A percentile compares a stretch with the other conserved stretches of the same genome.
Evolutionary conservation across 257 asterid genomes (phyloP).

Genomic region (Scutellaria galericulata): DNA sequence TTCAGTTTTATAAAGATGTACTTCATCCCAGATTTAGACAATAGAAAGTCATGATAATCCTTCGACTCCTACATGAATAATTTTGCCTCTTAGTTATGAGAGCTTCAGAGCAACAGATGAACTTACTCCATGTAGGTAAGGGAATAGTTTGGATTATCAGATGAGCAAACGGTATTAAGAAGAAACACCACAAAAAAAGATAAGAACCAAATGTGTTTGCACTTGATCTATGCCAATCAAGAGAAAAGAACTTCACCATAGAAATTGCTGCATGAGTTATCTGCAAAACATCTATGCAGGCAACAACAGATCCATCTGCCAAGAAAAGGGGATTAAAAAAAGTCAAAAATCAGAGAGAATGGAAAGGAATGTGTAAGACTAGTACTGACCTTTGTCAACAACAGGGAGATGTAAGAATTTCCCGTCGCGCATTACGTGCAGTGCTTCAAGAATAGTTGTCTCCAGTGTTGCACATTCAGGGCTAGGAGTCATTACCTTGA

Average conservation of each 20-base stretch:
- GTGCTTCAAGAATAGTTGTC: conserved; percentile 86
- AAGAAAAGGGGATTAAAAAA: conserved; percentile 16
- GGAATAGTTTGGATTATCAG: background rate
- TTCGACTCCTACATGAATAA: background rate
- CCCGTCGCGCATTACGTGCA: conserved; percentile 94
- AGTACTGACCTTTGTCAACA: conserved; percentile 74
- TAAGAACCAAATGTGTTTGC: conserved; percentile 7
- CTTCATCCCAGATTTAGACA: background rate
- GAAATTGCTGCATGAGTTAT: conserved; percentile 92
- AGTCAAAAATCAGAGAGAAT: background rate
- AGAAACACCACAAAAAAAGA: background rate
- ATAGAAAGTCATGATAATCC: too few species aligned
- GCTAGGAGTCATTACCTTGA: conserved; percentile 88
- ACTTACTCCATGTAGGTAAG: background rate
- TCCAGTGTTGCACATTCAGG: conserved; percentile 90
- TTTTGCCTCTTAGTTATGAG: background rate
- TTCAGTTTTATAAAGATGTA: background rate
- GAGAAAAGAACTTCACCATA: conserved; percentile 58
- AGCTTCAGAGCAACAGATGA: background rate
- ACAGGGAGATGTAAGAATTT: conserved; percentile 93
- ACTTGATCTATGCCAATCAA: conserved; percentile 27
- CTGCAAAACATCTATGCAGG: conserved; percentile 94
- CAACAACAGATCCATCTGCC: conserved; percentile 77
- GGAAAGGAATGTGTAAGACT: background rate
- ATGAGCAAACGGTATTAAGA: background rate